Conservation (phyloP, 805 yeast genomes). For the Starmerella geochares region DNA sequence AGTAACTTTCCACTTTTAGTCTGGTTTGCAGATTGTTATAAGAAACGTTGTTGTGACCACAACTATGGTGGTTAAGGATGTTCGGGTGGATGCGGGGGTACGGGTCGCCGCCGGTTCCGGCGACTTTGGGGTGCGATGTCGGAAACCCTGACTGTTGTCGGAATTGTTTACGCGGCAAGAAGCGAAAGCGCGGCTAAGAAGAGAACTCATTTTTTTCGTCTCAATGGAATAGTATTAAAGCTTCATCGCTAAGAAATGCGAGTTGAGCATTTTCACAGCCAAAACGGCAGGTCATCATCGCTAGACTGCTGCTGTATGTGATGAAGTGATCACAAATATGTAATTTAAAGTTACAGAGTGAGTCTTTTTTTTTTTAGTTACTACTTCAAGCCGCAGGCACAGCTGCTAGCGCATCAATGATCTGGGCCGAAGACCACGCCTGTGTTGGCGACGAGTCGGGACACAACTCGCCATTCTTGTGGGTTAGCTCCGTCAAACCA, state of each 20-base stretch:
- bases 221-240: too few relatives aligned
- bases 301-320: too few relatives aligned
- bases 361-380: neutral
- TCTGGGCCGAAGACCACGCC: conserved; percentile 89
- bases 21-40: neutral
- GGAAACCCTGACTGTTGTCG: neutral
- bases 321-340: neutral
- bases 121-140: neutral
- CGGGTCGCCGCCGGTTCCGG: conserved; percentile 1
- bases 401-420: conserved; percentile 54
- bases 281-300: too few relatives aligned
- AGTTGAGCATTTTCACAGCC: too few relatives aligned
- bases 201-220: too few relatives aligned
- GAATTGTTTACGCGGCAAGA: neutral
- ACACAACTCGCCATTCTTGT: conserved; percentile 74
- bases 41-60: neutral
- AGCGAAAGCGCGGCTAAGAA: too few relatives aligned
- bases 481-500: conserved; percentile 85
- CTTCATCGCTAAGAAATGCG: too few relatives aligned
- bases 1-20: too few relatives aligned
- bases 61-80: neutral
- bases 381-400: neutral
- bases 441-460: conserved; percentile 88
- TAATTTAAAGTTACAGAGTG: too few relatives aligned
- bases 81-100: neutral